Base-by-base conservation (phyloP, 371 early-diverging fungal species). In the Batrachochytrium dendrobatidis region DNA sequence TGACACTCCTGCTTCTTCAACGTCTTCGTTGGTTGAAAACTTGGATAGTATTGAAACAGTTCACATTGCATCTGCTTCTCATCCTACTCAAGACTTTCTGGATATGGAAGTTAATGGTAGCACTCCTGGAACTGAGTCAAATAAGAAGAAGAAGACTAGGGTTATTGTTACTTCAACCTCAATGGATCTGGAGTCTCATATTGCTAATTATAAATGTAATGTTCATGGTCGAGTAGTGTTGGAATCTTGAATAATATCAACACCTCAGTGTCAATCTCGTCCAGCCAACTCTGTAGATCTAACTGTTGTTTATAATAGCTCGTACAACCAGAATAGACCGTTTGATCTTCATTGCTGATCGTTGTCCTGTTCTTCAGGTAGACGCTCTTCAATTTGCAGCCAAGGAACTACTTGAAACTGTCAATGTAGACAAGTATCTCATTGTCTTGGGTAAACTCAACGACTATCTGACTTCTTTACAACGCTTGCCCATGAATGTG, bases 321-420 rank as follows among this genome's bases (percentile, higher is more conserved):
- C 25, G 3, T 2, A 3, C 3, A 25, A 78, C 86, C 26, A 83
- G 81, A 55, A 76, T 87, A 65, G 76, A 82, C 49, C 81, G 90
- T 45, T 79, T 88, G 20, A 65, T 87, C 46, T 89, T 83, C 63
- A 87, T 91, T 55, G 87, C 87, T 1, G 82, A 83, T 44, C 76
- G 81, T n/a, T 87, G 87, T 62, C 81, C 84, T 1, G 58, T 77
- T 28, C 82, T 88, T 34, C 75, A 82, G 25, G 61, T 85, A 10
- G 88, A 89, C 34, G 87, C 89, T 1, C 76, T 79, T 57, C 67
- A 66, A 30, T 60, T 80, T 43, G 90, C 90, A 2, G 64, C 88
- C 34, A 59, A 56, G 12, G 85, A 85, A 35, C 68, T 89, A 17
- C 74, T 77, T 49, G 56, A 65, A 28, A 80, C 87, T 3, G 52